phyloP scores from a whole-genome alignment of 352 stramenopile genomes.

The Phytophthora podocarpi region DNA sequence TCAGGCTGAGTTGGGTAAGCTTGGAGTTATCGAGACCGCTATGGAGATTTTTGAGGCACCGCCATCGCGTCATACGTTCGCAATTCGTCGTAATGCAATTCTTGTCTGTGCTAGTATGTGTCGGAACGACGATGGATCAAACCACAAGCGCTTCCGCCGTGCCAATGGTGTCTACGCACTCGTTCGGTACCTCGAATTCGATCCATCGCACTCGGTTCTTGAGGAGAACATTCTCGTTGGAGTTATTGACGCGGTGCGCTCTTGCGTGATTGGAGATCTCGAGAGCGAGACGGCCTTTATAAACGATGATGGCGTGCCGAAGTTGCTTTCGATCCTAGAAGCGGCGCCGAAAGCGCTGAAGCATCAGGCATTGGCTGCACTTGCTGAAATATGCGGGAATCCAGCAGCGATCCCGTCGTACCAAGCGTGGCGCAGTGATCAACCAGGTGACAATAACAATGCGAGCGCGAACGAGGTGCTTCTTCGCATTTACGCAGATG shows the following conservation, averaged over 20 bases:
- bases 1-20: conserved; percentile 54
- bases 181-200: conserved; percentile 48
- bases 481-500: conserved; percentile 66
- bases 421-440: conserved; percentile 57
- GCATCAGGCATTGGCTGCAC: conserved; percentile 60
- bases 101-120: conserved; percentile 64
- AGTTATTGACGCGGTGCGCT: conserved; percentile 65
- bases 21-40: conserved; percentile 55
- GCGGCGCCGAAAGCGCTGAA: conserved; percentile 57
- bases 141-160: conserved; percentile 53
- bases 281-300: conserved; percentile 67
- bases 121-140: conserved; percentile 47
- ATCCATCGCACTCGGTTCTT: conserved; percentile 59
- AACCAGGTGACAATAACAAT: conserved; percentile 55
- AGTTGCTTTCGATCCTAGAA: conserved; percentile 66
- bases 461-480: conserved; percentile 61
- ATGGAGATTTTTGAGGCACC: conserved; percentile 55
- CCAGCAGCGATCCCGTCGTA: conserved; percentile 75
- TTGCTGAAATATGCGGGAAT: conserved; percentile 76
- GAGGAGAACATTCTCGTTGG: conserved; percentile 74
- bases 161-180: conserved; percentile 55
- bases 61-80: conserved; percentile 57
- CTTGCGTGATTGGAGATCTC: conserved; percentile 60
- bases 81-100: conserved; percentile 69
- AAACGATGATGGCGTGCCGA: conserved; percentile 58